A percentile compares a stretch with the other conserved stretches of the same genome.
Conservation (phyloP, 2,329 filamentous ascomycete genomes). For the Pseudopyrenochaeta lycopersici region DNA sequence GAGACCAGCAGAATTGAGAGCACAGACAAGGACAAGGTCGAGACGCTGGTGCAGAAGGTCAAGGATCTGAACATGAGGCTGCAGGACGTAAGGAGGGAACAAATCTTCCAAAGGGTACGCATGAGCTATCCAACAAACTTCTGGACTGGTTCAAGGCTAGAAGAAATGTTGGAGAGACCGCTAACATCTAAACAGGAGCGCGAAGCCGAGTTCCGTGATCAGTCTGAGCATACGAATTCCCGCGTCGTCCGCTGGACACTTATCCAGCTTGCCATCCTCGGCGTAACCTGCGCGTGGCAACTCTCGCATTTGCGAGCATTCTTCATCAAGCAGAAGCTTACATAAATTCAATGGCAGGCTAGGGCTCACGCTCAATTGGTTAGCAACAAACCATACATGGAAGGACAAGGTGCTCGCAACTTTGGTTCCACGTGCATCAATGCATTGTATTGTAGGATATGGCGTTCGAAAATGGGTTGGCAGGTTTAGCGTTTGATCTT, state of each 20-base stretch:
- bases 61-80: constrained; percentile 88
- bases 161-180: not conserved
- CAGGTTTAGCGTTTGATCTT: constrained; percentile 15
- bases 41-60: constrained; percentile 87
- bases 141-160: too few species aligned
- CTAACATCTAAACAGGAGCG: constrained; percentile 72
- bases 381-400: constrained; percentile 6
- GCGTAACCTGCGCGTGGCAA: constrained; percentile 94
- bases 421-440: constrained; percentile 1
- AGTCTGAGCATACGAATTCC: constrained; percentile 91
- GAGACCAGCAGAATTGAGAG: constrained; percentile 94
- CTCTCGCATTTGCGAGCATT: constrained; percentile 93
- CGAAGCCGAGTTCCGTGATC: constrained; percentile 97
- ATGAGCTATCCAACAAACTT: too few species aligned
- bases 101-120: constrained; percentile 92
- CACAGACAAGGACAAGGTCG: constrained; percentile 90
- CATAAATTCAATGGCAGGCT: constrained; percentile 60
- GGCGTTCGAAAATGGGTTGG: constrained; percentile 20
- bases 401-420: constrained; percentile 16
- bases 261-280: constrained; percentile 85
- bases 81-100: constrained; percentile 89
- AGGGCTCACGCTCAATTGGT: constrained; percentile 5
- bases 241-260: constrained; percentile 94
- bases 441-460: constrained; percentile 22
- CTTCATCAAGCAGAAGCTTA: constrained; percentile 99